Evolutionary conservation across 2,329 filamentous ascomycete genomes (phyloP).

Genomic region (Curvularia spicifera): DNA sequence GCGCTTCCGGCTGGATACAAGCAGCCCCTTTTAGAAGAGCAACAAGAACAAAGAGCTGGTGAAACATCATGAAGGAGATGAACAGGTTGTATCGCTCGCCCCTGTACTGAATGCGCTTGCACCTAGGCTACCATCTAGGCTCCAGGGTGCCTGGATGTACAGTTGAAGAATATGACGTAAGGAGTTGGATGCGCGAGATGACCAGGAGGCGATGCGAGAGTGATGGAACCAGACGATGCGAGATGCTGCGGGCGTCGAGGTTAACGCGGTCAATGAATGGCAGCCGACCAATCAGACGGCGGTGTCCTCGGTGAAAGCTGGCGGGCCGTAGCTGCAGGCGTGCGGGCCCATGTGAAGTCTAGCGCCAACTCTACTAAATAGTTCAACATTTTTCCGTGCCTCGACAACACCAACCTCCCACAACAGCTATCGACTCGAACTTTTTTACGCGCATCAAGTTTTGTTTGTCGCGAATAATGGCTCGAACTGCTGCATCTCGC

Average conservation of each 20-base stretch:
- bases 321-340: conserved; percentile 16
- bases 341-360: conserved; percentile 12
- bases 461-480: conserved; percentile 34
- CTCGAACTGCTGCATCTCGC: conserved; percentile 38
- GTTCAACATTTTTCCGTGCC: conserved; percentile 31
- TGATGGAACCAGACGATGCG: conserved; percentile 2
- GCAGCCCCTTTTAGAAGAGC: conserved; percentile 52
- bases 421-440: conserved; percentile 17
- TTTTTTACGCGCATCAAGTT: conserved; percentile 24
- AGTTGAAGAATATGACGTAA: conserved; percentile 13
- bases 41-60: conserved; percentile 19
- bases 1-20: conserved; percentile 76
- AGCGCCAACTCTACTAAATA: conserved; percentile 17
- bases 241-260: conserved; percentile 12
- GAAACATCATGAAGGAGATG: conserved; percentile 26
- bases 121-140: conserved; percentile 29
- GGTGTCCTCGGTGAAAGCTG: conserved; percentile 21
- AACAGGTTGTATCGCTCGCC: conserved; percentile 2
- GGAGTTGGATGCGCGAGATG: background rate
- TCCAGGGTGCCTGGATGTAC: conserved; percentile 15
- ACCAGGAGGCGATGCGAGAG: conserved; percentile 2
- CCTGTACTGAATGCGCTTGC: conserved; percentile 3
- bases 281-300: conserved; percentile 24
- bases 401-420: conserved; percentile 38
- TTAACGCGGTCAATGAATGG: conserved; percentile 8